phyloP scores from a whole-genome alignment of 306 rosid species.

The Heteromeles arbutifolia region DNA sequence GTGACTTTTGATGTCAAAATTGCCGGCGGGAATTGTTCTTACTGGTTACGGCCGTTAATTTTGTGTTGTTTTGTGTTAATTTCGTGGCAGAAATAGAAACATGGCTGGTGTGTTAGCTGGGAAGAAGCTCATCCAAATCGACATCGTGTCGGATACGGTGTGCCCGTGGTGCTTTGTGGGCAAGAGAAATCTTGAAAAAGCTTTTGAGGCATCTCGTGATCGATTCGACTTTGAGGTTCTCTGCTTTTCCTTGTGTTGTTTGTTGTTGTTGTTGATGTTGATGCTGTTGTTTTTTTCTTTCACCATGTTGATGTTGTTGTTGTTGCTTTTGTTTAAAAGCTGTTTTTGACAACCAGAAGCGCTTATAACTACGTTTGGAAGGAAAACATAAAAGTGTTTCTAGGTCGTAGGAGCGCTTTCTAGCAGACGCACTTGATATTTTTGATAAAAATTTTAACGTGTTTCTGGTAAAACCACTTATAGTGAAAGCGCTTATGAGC shows the following conservation, averaged over 20 bases:
- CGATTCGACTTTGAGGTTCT: slow-evolving; percentile 66
- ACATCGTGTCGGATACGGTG: slow-evolving; percentile 67
- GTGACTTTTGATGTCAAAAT: background rate
- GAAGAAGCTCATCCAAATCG: slow-evolving; percentile 59
- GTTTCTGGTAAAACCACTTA: too few relatives aligned
- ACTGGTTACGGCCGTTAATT: background rate
- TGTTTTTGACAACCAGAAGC: too few relatives aligned
- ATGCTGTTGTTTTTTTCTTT: background rate
- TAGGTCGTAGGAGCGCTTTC: too few relatives aligned
- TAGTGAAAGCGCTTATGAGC: too few relatives aligned
- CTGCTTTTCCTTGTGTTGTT: background rate
- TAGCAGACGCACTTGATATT: too few relatives aligned
- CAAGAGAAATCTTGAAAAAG: slow-evolving; percentile 72
- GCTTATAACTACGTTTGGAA: too few relatives aligned
- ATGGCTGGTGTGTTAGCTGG: slow-evolving; percentile 44
- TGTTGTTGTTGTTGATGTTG: background rate
- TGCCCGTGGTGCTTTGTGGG: slow-evolving; percentile 97
- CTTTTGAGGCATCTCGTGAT: slow-evolving; percentile 57
- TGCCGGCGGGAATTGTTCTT: background rate
- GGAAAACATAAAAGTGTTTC: too few relatives aligned
- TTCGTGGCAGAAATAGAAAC: slow-evolving; percentile 24
- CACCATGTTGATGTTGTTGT: background rate
- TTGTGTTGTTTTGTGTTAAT: background rate
- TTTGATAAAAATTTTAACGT: too few relatives aligned
- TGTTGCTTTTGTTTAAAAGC: background rate